phyloP scores from a whole-genome alignment of 345 rosid genomes.

The Euphorbia pulcherrima region DNA sequence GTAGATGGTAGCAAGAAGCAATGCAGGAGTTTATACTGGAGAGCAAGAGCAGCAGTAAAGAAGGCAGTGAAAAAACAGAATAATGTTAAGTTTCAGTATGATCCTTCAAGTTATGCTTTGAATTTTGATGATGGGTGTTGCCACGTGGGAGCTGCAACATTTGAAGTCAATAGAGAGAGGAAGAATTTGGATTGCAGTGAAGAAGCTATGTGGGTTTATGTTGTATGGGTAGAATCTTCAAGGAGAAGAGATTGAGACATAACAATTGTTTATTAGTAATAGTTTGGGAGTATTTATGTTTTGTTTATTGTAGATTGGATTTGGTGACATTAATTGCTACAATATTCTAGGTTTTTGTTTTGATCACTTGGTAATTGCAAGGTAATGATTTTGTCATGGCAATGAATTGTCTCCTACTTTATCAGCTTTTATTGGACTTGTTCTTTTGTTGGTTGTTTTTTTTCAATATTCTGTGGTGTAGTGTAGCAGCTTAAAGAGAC shows the following conservation, averaged over 20 bases:
- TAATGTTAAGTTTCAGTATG: slow-evolving; percentile 68
- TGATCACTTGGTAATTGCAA: neutral
- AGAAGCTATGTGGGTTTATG: slow-evolving; percentile 39
- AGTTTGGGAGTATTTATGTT: neutral
- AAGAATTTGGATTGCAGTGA: slow-evolving; percentile 16
- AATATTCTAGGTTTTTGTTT: neutral
- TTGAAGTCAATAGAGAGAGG: slow-evolving; percentile 13
- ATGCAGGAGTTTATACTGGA: slow-evolving; percentile 48
- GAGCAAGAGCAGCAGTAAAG: slow-evolving; percentile 47
- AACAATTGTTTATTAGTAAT: slow-evolving; percentile 2
- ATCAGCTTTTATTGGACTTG: neutral
- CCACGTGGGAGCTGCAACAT: slow-evolving; percentile 10
- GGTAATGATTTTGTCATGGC: neutral
- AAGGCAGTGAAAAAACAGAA: slow-evolving; percentile 36
- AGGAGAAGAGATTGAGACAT: neutral
- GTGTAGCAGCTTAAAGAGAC: neutral
- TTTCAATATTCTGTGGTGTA: neutral
- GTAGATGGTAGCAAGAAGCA: slow-evolving; percentile 34
- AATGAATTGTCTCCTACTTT: neutral
- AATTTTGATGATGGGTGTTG: slow-evolving; percentile 65
- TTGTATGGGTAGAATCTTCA: slow-evolving; percentile 33
- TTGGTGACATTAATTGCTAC: slow-evolving; percentile 5
- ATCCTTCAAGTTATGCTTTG: slow-evolving; percentile 74
- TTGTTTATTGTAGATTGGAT: neutral
- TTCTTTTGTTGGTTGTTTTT: too few species aligned